Evolutionary conservation across 495 filamentous ascomycete genomes (phyloP).

Genomic region (Bathelium albidoporum): DNA sequence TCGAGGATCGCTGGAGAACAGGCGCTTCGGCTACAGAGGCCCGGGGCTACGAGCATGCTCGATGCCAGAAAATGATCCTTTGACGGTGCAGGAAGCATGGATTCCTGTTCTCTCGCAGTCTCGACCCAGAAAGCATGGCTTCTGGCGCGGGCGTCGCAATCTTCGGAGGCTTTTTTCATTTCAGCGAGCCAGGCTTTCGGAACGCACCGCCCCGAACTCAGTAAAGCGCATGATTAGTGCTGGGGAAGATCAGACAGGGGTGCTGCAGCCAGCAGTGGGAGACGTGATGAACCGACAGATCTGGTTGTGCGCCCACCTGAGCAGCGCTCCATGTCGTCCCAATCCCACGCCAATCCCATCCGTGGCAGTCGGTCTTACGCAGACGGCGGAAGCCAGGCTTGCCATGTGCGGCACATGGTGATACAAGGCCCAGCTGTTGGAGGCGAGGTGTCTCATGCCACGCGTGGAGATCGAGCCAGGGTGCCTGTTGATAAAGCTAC

Average conservation of each 20-base stretch:
- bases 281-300: background rate
- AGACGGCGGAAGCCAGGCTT: background rate
- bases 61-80: background rate
- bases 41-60: background rate
- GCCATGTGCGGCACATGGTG: background rate
- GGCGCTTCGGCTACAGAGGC: background rate
- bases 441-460: background rate
- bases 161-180: constrained; percentile 2
- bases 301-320: background rate
- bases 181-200: background rate
- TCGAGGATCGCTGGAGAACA: background rate
- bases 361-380: background rate
- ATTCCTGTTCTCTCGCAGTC: background rate
- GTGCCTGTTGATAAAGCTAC: background rate
- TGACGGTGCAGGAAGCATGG: background rate
- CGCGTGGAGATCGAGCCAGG: background rate
- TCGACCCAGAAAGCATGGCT: background rate
- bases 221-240: background rate
- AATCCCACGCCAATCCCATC: background rate
- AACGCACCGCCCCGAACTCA: background rate
- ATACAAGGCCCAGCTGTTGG: constrained; percentile 1
- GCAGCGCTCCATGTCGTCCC: background rate
- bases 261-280: background rate
- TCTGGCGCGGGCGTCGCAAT: background rate
- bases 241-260: background rate